Base-by-base conservation (phyloP, 306 rosid species). In the Oxytropis ochrocephala region DNA sequence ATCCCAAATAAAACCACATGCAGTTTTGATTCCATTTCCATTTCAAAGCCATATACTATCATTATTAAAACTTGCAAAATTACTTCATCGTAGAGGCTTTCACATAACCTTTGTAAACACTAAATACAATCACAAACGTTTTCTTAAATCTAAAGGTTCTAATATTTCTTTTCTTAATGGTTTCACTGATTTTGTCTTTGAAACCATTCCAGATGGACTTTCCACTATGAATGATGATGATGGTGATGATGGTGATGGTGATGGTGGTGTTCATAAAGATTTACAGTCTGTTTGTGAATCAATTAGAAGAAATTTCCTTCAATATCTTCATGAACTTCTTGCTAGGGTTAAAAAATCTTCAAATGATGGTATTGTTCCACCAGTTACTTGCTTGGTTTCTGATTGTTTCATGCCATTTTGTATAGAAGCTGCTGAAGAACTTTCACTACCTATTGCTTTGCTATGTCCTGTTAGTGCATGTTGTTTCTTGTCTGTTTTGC, bases 171-270 rank as follows among this genome's bases (percentile, higher is more conserved):
- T 8, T 17, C 18, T 55, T 3, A 10, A 55, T 30, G 62, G 42
- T 33, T 8, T 33, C 29, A 1, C 29, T 8, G 29, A 35, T 0
- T 58, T 58, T 2, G 18, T 1, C 13, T 58, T 58, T 14, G 46
- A 41, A 16, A 69, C 72, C 6, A 76, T 76, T 17, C 73, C 76
- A 17, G 79, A 74, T 43, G 83, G 79, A 2, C 75, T 79, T 54
- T 50, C 73, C 5, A 32, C 78, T 1, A 6, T 18, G 5, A 69
- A n/a, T n/a, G n/a, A 58, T 24, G 29, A 24, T 24, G 29, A 2
- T 47, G 41, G 3, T 5, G 73, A n/a, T n/a, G n/a, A n/a, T n/a
- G n/a, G n/a, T n/a, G n/a, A n/a, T n/a, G n/a, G n/a, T n/a, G n/a
- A 62, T 7, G 64, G 13, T n/a, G 56, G 44, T 35, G 67, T 32